These are phyloP conservation scores for Plasmodium relictum DNA, from an alignment of 169 alveolate species.

Conservation along the genomic window DNA sequence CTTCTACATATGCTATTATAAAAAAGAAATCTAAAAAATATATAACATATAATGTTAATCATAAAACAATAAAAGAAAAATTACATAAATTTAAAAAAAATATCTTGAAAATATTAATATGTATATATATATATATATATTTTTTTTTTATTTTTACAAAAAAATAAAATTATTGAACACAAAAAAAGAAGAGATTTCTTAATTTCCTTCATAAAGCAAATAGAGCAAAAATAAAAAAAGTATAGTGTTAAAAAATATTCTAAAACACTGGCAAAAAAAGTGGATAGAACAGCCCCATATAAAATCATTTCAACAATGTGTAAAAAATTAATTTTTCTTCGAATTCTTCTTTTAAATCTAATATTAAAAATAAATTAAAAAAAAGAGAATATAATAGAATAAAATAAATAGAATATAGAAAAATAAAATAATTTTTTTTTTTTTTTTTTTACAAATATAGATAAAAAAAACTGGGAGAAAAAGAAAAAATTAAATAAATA, in stretches of 20 bases:
- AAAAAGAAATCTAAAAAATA: constrained; percentile 62
- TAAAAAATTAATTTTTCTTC: constrained; percentile 20
- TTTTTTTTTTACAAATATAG: constrained; percentile 43
- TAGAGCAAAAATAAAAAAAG: constrained; percentile 41
- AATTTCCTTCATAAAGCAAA: constrained; percentile 48
- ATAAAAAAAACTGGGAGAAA: constrained; percentile 65
- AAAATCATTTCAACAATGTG: constrained; percentile 65
- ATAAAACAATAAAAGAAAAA: neutral
- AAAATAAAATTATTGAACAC: constrained; percentile 46
- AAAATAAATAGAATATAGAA: neutral
- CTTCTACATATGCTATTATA: constrained; percentile 75
- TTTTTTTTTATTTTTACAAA: constrained; percentile 37
- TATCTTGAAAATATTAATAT: neutral
- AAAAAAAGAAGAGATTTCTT: constrained; percentile 6
- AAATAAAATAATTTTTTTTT: neutral
- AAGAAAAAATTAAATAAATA: constrained; percentile 44
- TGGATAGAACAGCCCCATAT: constrained; percentile 56
- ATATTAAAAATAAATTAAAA: constrained; percentile 19
- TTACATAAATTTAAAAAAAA: neutral
- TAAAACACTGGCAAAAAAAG: constrained; percentile 35
- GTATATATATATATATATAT: neutral
- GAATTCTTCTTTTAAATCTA: constrained; percentile 53
- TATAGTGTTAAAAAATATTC: constrained; percentile 45
- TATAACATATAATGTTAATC: neutral
- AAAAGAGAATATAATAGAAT: neutral